phyloP scores from a whole-genome alignment of 169 alveolate species.

The Eimeria praecox region DNA sequence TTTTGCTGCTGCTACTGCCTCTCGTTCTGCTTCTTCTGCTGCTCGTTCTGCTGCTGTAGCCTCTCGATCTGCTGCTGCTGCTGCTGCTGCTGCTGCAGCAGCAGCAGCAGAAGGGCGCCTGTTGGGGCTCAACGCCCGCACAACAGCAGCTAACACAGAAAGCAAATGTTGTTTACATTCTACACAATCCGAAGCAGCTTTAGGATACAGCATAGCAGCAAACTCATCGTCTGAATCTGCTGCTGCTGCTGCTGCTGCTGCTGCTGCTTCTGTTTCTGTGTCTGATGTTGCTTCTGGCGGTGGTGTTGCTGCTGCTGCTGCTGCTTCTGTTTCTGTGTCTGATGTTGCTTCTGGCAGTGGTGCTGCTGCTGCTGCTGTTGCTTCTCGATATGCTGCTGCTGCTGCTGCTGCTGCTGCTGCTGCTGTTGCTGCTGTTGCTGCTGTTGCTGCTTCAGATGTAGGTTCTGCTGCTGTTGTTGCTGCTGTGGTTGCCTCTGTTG shows the following conservation, averaged over 20 bases:
- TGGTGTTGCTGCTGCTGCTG: not conserved
- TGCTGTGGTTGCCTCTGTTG: too few relatives aligned
- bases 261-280: not conserved
- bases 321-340: constrained; percentile 1
- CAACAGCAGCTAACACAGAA: constrained; percentile 14
- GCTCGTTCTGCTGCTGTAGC: constrained; percentile 7
- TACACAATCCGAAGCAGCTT: not conserved
- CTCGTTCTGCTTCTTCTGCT: constrained; percentile 10
- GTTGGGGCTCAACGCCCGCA: constrained; percentile 20
- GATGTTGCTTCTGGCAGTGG: constrained; percentile 13
- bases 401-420: constrained; percentile 23
- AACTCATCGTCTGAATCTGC: not conserved
- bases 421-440: too few relatives aligned
- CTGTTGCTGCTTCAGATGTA: too few relatives aligned
- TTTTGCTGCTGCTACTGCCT: constrained; percentile 1
- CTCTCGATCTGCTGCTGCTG: not conserved
- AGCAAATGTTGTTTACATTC: constrained; percentile 58
- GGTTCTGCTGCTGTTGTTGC: too few relatives aligned
- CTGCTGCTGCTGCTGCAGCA: constrained; percentile 25
- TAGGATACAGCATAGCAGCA: not conserved
- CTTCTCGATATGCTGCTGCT: constrained; percentile 2
- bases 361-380: not conserved
- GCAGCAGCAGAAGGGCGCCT: constrained; percentile 64
- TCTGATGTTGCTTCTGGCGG: constrained; percentile 10
- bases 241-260: not conserved